Base-by-base conservation (phyloP, 2,329 filamentous ascomycete genomes). In the Emmonsiellopsis sp. region DNA sequence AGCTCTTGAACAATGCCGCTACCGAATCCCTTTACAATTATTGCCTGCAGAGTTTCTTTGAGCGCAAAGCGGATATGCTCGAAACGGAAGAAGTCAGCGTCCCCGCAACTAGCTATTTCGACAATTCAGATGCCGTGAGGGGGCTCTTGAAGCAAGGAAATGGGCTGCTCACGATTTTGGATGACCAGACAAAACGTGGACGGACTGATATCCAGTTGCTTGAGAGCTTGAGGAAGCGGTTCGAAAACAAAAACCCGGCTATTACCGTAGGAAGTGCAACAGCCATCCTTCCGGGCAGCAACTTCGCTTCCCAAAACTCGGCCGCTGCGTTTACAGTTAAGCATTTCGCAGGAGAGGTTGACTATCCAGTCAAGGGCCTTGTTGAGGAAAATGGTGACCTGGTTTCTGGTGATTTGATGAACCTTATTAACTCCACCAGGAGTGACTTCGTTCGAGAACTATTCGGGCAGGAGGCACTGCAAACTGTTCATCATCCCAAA, bases 321-420 rank as follows among this genome's bases (percentile, higher is more conserved):
- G 78, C 87, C 0, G 86, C 89, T 5, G 81, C 81, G 8, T 98
- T 98, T 72, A 91, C 90, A 0, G 84, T 98, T 53, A 90, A 87
- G 69, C 93, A 98, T 70, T 98, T 94, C 69, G 92, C 92, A 40
- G 93, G 93, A 49, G 93, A 97, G 67, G 88, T 98, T 5, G 93
- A 98, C 56, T 98, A 98, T 65, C 85, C 88, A 2, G 81, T 94
- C 56, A 85, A 86, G 61, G 88, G 88, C 5, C 75, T 98, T 21
- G 80, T 97, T 2, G 93, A 98, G 69, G 91, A 95, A 71, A 98
- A 98, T 60, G 89, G 91, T 51, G 93, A 98, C 68, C 83, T 95
- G 57, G 93, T 98, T 58, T 95, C 91, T 3, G 92, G 90, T 31
- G 93, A 98, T 69, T 75, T 98, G 62, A 89, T 98, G 78, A 96